phyloP scores from a whole-genome alignment of 331 rosid species.

The Telfairia occidentalis region DNA sequence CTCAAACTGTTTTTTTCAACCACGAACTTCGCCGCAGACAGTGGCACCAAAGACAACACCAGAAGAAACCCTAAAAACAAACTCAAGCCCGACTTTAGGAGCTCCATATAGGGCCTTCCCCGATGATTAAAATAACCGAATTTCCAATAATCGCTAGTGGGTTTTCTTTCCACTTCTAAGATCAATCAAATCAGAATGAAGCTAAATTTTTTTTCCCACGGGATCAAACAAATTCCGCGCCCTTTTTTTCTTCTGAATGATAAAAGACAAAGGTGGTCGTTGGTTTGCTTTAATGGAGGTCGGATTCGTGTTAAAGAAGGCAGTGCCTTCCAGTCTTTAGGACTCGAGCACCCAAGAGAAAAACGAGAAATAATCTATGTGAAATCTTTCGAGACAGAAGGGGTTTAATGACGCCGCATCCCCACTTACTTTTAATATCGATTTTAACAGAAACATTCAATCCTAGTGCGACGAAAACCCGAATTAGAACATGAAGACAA shows the following conservation, averaged over 20 bases:
- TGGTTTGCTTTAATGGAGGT: constrained; percentile 1
- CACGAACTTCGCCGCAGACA: constrained; percentile 58
- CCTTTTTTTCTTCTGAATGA: not conserved
- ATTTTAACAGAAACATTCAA: not conserved
- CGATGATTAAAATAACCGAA: not conserved
- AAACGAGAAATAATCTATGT: not conserved
- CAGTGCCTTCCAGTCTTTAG: not conserved
- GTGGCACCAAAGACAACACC: constrained; percentile 29
- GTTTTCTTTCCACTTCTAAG: not conserved
- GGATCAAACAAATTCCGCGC: not conserved
- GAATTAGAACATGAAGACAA: not conserved
- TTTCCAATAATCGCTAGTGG: not conserved
- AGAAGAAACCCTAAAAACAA: constrained; percentile 64
- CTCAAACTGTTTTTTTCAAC: constrained; percentile 95
- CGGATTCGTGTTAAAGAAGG: not conserved
- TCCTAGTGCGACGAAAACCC: no score
- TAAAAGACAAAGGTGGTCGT: not conserved
- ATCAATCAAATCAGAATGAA: not conserved
- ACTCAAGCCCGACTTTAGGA: constrained; percentile 28
- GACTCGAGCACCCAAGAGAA: not conserved
- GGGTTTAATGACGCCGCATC: not conserved
- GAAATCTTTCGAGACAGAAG: not conserved
- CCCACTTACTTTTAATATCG: not conserved
- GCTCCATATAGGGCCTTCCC: constrained; percentile 38
- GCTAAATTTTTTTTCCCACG: not conserved